Conservation (phyloP, 192 early-diverging fungal genomes). For the Coemansia brasiliensis region DNA sequence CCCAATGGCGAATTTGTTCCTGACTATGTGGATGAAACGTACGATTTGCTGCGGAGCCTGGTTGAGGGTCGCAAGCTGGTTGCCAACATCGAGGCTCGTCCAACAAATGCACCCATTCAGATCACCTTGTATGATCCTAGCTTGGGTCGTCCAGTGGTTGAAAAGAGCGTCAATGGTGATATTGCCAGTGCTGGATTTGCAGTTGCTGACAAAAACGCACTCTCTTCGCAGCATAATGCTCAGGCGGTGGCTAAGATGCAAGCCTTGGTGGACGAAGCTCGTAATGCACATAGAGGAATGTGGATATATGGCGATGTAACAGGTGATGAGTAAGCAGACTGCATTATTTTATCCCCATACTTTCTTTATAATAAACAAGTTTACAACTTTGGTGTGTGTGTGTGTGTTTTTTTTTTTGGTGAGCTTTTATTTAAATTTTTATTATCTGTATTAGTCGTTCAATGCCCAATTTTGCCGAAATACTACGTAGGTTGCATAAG, state of each 20-base stretch:
- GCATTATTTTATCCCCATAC: not conserved
- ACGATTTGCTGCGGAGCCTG: conserved; percentile 68
- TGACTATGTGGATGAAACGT: conserved; percentile 79
- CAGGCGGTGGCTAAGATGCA: conserved; percentile 34
- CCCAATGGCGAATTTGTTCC: conserved; percentile 46
- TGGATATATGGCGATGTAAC: conserved; percentile 51
- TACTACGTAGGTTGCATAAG: not conserved
- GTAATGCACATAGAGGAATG: conserved; percentile 36
- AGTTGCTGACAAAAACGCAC: conserved; percentile 37
- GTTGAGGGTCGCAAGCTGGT: conserved; percentile 66
- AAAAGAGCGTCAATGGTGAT: conserved; percentile 68
- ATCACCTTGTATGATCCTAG: conserved; percentile 69
- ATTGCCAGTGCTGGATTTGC: conserved; percentile 67
- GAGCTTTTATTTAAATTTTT: too few relatives aligned
- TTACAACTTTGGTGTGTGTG: not conserved
- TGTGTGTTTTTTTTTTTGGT: not conserved
- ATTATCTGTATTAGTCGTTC: not conserved
- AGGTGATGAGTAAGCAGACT: conserved; percentile 24
- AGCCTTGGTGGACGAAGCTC: conserved; percentile 39
- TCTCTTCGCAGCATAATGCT: conserved; percentile 35
- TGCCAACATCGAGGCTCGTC: conserved; percentile 69
- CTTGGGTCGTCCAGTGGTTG: conserved; percentile 58
- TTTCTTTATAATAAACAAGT: not conserved
- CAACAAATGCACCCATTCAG: conserved; percentile 56
- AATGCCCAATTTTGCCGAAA: not conserved